phyloP scores from a whole-genome alignment of 75 land plant genomes.

The Sequoia sempervirens region DNA sequence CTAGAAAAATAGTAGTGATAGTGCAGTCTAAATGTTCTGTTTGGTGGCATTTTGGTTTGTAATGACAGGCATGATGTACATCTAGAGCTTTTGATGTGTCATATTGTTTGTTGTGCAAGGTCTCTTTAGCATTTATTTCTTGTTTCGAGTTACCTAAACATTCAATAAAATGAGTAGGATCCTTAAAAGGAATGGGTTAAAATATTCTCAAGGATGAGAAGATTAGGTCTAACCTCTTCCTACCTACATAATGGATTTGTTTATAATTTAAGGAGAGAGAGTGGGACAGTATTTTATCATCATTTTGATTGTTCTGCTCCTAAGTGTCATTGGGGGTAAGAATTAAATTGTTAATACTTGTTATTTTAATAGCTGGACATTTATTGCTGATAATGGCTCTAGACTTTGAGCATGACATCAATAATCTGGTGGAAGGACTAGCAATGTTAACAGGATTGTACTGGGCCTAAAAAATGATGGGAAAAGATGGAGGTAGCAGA shows the following conservation, averaged over 20 bases:
- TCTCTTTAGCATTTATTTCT: background rate
- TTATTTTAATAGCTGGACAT: background rate
- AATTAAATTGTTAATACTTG: background rate
- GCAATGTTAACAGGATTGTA: no score
- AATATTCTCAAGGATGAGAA: background rate
- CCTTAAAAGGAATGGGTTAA: background rate
- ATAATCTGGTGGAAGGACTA: no score
- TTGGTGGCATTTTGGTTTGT: background rate
- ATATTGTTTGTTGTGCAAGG: background rate
- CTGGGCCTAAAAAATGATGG: no score
- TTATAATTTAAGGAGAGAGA: no score
- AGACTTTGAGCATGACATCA: no score
- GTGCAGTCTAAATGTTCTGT: background rate
- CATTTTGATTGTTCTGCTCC: background rate
- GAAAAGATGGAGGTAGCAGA: no score
- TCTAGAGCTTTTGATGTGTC: background rate
- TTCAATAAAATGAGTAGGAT: background rate
- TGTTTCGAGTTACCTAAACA: background rate
- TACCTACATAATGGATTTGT: background rate
- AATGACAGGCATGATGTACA: background rate
- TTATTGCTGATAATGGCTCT: no score
- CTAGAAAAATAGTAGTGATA: background rate
- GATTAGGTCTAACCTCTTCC: background rate
- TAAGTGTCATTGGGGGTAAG: background rate
- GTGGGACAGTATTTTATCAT: background rate